Base-by-base conservation (phyloP, 257 asterid species). In the Solanum acaule region DNA sequence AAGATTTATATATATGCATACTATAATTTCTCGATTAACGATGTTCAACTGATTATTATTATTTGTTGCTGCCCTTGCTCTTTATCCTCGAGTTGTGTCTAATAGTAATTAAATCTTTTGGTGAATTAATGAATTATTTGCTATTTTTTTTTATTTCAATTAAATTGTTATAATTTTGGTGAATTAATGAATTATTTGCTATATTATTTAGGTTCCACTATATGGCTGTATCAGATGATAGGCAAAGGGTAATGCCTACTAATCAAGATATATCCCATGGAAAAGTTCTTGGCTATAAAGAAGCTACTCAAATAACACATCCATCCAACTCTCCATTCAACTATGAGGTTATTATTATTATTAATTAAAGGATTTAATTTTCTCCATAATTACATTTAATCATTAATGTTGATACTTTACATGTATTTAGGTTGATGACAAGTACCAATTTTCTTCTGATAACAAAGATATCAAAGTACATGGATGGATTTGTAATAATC, bases 221-320 rank as follows among this genome's bases (percentile, higher is more conserved):
- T 86, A 93, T 94, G 98, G 96, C 93, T 23, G 88, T 93, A 88
- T 93, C 98, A 27, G 93, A 93, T 22, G 92, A 89, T 46, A 90
- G 91, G 49, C 95, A 92, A 88, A 92, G 93, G 79, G 25, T 82
- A 20, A 93, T 94, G 98, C 95, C 98, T 52, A 87, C 52, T 78
- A 84, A 89, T 5, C 61, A 6, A 8, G 98, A 94, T 85, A 92
- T 95, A 10, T 3, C 2, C 0, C 46, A 29, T 0, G 95, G 96
- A 27, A 82, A 89, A 65, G 76, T 23, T 35, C 93, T 94, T 27
- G 93, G 77, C 33, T 94, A 91, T 35, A 84, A 25, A 49, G 98
- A 94, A 91, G 96, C 95, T 75, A 93, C 91, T 88, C 90, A 88
- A 46, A 78, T 94, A 16, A 93, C 89, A 78, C 37, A 91, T 61